phyloP scores from a whole-genome alignment of 768 basidiomycete genomes.

The Suillus fuscotomentosus region DNA sequence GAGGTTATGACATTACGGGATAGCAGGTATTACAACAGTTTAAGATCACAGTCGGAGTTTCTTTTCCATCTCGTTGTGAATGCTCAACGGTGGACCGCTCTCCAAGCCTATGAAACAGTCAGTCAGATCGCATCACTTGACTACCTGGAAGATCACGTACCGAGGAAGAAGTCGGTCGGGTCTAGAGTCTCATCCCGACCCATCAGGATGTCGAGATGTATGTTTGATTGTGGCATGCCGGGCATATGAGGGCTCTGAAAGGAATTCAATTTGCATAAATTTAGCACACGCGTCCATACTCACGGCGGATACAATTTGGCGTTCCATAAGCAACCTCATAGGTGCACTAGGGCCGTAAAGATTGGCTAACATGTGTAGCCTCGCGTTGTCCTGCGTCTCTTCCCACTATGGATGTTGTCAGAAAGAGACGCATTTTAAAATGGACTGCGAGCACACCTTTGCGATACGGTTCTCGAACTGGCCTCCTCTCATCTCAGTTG shows the following conservation, averaged over 20 bases:
- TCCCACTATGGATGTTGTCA: constrained; percentile 68
- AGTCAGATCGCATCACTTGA: constrained; percentile 6
- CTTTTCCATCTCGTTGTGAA: constrained; percentile 70
- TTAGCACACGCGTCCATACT: constrained; percentile 25
- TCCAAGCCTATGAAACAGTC: constrained; percentile 46
- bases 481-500: constrained; percentile 62
- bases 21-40: constrained; percentile 7
- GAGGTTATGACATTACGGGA: not conserved
- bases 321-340: constrained; percentile 90
- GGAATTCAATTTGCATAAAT: not conserved
- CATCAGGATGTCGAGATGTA: constrained; percentile 91
- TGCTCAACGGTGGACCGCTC: constrained; percentile 45
- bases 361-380: constrained; percentile 81
- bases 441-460: constrained; percentile 45
- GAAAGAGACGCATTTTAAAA: constrained; percentile 2
- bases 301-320: constrained; percentile 79
- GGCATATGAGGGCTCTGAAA: constrained; percentile 66
- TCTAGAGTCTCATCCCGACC: constrained; percentile 87
- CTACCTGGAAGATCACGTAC: constrained; percentile 38
- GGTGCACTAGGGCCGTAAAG: constrained; percentile 87
- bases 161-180: constrained; percentile 75
- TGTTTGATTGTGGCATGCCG: constrained; percentile 63
- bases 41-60: constrained; percentile 43
- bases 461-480: constrained; percentile 67
- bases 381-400: constrained; percentile 84